Percentiles rank a stretch among this genome's conserved stretches.
phyloP scores from a whole-genome alignment of 345 rosid species.

The Lepidium africanum region DNA sequence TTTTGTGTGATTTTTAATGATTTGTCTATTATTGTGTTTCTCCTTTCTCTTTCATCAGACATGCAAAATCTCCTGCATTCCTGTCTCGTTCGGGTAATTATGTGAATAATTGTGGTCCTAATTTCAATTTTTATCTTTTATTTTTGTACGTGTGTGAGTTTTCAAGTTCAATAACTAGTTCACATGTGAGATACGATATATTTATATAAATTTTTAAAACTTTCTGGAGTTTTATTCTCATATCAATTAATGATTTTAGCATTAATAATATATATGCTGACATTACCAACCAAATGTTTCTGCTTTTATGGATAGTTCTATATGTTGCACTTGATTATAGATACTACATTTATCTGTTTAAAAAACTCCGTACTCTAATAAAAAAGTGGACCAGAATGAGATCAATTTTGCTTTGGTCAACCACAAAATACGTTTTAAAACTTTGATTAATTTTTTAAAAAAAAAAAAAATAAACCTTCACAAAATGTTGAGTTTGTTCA shows the following conservation, averaged over 20 bases:
- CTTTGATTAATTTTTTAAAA: neutral
- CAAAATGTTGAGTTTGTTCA: neutral
- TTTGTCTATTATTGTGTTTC: slow-evolving; percentile 25
- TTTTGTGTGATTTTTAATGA: slow-evolving; percentile 22
- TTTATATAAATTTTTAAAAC: neutral
- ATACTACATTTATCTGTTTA: slow-evolving; percentile 17
- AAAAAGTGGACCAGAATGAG: slow-evolving; percentile 10
- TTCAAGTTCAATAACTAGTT: slow-evolving; percentile 10
- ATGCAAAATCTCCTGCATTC: slow-evolving; percentile 25
- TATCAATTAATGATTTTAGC: neutral
- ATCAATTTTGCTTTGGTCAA: neutral
- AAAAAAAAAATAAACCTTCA: neutral
- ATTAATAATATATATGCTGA: slow-evolving; percentile 26
- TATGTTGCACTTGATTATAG: slow-evolving; percentile 25
- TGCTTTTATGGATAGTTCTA: slow-evolving; percentile 33
- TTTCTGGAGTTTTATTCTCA: neutral
- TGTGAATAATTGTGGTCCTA: slow-evolving; percentile 24
- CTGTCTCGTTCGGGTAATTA: slow-evolving; percentile 29
- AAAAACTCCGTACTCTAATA: neutral
- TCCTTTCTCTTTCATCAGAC: slow-evolving; percentile 25
- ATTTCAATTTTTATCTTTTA: neutral
- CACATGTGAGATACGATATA: slow-evolving; percentile 5
- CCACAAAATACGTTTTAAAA: neutral
- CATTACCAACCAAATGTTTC: slow-evolving; percentile 32
- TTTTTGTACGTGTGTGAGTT: neutral